A percentile compares a stretch with the other conserved stretches of the same genome.
Evolutionary conservation across 805 yeast species (phyloP).

Genomic region (Dipodascus geniculatus): DNA sequence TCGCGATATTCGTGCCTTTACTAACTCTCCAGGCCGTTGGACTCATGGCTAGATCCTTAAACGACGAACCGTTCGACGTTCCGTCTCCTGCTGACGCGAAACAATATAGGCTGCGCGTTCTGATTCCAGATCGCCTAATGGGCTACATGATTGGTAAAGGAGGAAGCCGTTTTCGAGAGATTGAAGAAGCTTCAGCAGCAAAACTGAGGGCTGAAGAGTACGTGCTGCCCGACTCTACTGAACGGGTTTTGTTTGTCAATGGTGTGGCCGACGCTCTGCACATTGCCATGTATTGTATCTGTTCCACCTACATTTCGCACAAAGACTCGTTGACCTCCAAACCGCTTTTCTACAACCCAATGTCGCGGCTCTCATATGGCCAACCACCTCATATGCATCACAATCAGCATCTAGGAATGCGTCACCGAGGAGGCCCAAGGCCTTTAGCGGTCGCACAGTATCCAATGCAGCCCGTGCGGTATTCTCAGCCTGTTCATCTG

Average conservation of each 20-base stretch:
- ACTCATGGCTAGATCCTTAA: slow-evolving; percentile 50
- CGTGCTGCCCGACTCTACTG: slow-evolving; percentile 64
- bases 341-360: slow-evolving; percentile 37
- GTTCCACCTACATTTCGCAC: slow-evolving; percentile 55
- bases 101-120: slow-evolving; percentile 44
- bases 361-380: slow-evolving; percentile 3
- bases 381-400: neutral
- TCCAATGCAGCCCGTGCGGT: neutral
- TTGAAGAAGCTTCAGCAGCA: slow-evolving; percentile 75
- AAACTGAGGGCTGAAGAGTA: slow-evolving; percentile 61
- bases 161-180: slow-evolving; percentile 64
- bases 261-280: slow-evolving; percentile 86
- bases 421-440: neutral
- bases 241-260: slow-evolving; percentile 52
- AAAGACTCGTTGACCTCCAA: slow-evolving; percentile 42
- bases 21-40: slow-evolving; percentile 44
- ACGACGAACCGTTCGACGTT: slow-evolving; percentile 53
- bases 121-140: slow-evolving; percentile 69
- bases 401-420: neutral
- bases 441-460: neutral
- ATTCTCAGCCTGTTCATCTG: neutral
- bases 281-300: slow-evolving; percentile 66
- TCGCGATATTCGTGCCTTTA: neutral
- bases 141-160: slow-evolving; percentile 73
- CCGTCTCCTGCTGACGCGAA: slow-evolving; percentile 46